Percentiles rank a stretch among this genome's conserved stretches.
These are phyloP conservation scores for Hippophae tibetana DNA, from an alignment of 306 rosid genomes.

Conservation along the genomic window DNA sequence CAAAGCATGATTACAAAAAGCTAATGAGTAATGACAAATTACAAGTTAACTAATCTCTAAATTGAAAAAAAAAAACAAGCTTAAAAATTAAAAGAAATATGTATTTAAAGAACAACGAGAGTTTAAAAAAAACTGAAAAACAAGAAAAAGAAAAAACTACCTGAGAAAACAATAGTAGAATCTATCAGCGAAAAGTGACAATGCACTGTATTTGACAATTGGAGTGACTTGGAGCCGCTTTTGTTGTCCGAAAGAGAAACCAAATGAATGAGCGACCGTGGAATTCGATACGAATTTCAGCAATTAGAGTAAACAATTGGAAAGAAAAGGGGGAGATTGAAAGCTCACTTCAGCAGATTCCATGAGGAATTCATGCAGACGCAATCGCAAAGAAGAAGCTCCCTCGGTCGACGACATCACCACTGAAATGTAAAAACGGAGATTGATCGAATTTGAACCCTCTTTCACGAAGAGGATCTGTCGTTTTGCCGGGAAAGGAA, in stretches of 20 bases:
- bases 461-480: too few species aligned
- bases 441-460: too few species aligned
- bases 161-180: conserved; percentile 40
- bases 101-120: too few species aligned
- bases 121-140: not conserved
- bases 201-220: conserved; percentile 60
- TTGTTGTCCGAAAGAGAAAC: not conserved
- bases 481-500: too few species aligned
- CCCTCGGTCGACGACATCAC: not conserved
- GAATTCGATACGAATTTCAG: not conserved
- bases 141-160: conserved; percentile 19
- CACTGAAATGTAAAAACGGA: too few species aligned
- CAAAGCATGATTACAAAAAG: too few species aligned
- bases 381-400: conserved; percentile 27
- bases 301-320: not conserved
- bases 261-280: not conserved
- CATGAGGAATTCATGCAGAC: conserved; percentile 45
- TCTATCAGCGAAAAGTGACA: conserved; percentile 60
- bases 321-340: not conserved
- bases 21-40: too few species aligned
- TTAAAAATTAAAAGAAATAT: too few species aligned
- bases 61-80: too few species aligned
- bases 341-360: conserved; percentile 46
- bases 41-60: too few species aligned
- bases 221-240: conserved; percentile 45